A percentile compares a stretch with the other conserved stretches of the same genome.
Conservation (phyloP, 345 rosid species). For the Syzygium oleosum region DNA sequence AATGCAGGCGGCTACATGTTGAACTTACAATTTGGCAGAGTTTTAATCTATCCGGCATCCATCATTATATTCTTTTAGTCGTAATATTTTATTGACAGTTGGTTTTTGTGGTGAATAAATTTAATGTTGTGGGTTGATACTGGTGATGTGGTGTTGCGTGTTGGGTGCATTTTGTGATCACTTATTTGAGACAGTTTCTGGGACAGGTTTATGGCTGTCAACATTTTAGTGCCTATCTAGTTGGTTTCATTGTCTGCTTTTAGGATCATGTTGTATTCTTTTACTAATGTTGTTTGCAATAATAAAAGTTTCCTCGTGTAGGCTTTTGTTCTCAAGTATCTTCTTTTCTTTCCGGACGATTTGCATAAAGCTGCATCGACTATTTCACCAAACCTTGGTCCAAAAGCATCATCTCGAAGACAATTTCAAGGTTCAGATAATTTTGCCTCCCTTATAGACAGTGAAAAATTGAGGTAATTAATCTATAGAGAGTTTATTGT, state of each 20-base stretch:
- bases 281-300: neutral
- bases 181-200: neutral
- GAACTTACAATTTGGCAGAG: neutral
- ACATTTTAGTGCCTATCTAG: neutral
- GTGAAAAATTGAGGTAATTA: conserved; percentile 68
- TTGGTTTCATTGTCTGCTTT: neutral
- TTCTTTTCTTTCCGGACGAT: conserved; percentile 77
- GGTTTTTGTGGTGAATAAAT: neutral
- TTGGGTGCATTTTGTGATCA: neutral
- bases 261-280: neutral
- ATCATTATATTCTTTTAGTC: neutral
- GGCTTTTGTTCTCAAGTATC: conserved; percentile 96
- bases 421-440: conserved; percentile 36
- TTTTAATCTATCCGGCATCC: neutral
- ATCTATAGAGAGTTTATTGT: neutral
- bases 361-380: conserved; percentile 29
- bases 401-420: conserved; percentile 27
- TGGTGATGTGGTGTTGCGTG: neutral
- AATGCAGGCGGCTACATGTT: neutral
- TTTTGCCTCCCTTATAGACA: conserved; percentile 56
- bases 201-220: neutral
- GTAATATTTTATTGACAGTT: neutral
- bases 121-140: neutral
- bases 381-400: conserved; percentile 23
- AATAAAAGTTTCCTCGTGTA: conserved; percentile 14